Base-by-base conservation (phyloP, 495 filamentous ascomycete genomes). In the Penicillium parvum region DNA sequence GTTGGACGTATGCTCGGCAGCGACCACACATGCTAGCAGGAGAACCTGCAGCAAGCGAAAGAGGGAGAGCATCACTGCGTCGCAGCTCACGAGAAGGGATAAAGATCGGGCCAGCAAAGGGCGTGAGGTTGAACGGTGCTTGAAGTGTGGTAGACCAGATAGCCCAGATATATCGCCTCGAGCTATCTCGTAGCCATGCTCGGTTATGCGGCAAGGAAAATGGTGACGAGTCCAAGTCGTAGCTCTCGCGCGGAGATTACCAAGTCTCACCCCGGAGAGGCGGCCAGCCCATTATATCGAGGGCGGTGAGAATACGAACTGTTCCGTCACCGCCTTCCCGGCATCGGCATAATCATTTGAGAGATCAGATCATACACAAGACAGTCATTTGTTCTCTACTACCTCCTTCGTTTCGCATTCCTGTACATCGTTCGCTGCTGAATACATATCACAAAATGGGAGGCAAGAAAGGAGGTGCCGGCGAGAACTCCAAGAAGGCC, bases 1-100 rank as follows among this genome's bases (percentile, higher is more conserved):
- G 63, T 98, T 98, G 49, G 86, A 95, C 1, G 94, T 97, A 66
- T 98, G 92, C 46, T 92, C 86, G 45, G 84, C 81, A 20, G 68
- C 55, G 25, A 73, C 72, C 21, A 62, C 42, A 33, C 71, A 48
- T 32, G 65, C 54, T 34, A 77, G 42, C 14, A 74, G 59, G 32
- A 77, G 59, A 27, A 55, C 58, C 47, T 52, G 51, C 17, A 65
- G 45, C 32, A 64, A 52, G 18, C 57, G 62, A 30, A 53, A 46
- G 41, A 55, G 40, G 10, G 48, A 33, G 40, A 49, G 42, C 63
- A 71, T 68, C 25, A 45, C 49, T 32, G 51, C 32, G n/a, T n/a
- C n/a, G n/a, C n/a, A n/a, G n/a, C n/a, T n/a, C n/a, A n/a, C n/a
- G n/a, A n/a, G n/a, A n/a, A n/a, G n/a, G n/a, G n/a, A n/a, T n/a